Base-by-base conservation (phyloP, 345 rosid genomes). In the Carallia pectinifolia region DNA sequence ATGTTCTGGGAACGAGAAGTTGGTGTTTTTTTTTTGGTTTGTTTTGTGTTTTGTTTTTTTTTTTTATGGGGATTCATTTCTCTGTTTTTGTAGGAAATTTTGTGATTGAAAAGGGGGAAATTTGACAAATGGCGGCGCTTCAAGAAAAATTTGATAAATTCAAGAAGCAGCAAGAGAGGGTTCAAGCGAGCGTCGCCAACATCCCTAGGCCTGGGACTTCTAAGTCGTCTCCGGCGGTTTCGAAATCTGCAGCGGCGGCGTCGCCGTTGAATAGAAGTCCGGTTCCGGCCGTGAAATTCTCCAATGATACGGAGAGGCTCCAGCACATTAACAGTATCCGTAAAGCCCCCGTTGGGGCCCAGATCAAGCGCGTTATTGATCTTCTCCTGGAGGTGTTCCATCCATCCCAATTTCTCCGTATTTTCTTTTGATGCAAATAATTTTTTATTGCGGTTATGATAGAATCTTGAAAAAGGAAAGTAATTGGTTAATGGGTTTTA, bases 281-380 rank as follows among this genome's bases (percentile, higher is more conserved):
- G 15, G 65, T 77, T 69, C 88, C 88, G 39, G 68, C 82, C 1
- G 80, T 79, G 74, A 88, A 84, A 74, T 94, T 89, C 72, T 94
- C 97, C 0, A 87, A 83, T 70, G 89, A 90, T 54, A 88, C 97
- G 0, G 89, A 94, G 77, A 86, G 90, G 9, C 91, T 87, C 70
- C 89, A 89, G 71, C 72, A 63, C 17, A 86, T 89, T 19, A 80
- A 82, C 67, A 83, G 77, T 58, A 84, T 91, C 0, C 84, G 97
- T 29, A 91, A 90, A 81, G 77, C 81, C 18, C 93, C 92, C 59
- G 92, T 85, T 29, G 97, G 97, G 10, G 88, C 96, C 71, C 97
- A 91, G 83, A 90, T 94, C 65, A 94, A 91, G 81, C 96, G 93
- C 23, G 96, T 94, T 71, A 91, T 94, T 27, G 89, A 89, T 71